These are phyloP conservation scores for Tylopilus sp. DNA, from an alignment of 1,284 basidiomycete genomes.

Conservation along the genomic window DNA sequence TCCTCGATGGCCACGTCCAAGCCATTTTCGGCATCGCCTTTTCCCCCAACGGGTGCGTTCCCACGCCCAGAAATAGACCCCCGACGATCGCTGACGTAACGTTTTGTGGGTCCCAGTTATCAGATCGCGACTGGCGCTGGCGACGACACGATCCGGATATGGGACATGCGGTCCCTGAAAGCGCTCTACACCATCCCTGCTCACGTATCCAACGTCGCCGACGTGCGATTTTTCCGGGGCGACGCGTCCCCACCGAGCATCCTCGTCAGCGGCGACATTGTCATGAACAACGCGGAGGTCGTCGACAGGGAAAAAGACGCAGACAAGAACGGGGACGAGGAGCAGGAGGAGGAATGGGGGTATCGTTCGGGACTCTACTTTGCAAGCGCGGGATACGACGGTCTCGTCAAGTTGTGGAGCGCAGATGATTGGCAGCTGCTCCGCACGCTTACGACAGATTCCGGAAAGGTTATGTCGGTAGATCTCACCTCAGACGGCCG, in stretches of 20 bases:
- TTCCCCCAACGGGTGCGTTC: slow-evolving; percentile 85
- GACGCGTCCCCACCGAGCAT: slow-evolving; percentile 38
- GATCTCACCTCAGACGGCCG: slow-evolving; percentile 84
- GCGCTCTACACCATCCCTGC: slow-evolving; percentile 96
- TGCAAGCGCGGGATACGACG: slow-evolving; percentile 93
- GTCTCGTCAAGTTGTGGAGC: slow-evolving; percentile 93
- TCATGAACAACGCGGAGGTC: slow-evolving; percentile 34
- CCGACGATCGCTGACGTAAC: slow-evolving; percentile 18
- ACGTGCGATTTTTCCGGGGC: slow-evolving; percentile 88
- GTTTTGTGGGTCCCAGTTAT: slow-evolving; percentile 53
- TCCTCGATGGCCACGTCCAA: slow-evolving; percentile 95
- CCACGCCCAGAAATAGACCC: slow-evolving; percentile 5
- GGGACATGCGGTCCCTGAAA: slow-evolving; percentile 93
- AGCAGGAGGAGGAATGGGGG: slow-evolving; percentile 54
- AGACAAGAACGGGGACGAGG: slow-evolving; percentile 33
- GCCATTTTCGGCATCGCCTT: slow-evolving; percentile 91
- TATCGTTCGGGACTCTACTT: slow-evolving; percentile 89
- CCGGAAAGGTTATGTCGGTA: slow-evolving; percentile 97
- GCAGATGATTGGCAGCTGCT: slow-evolving; percentile 98
- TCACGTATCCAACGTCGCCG: slow-evolving; percentile 91
- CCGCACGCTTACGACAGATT: slow-evolving; percentile 85
- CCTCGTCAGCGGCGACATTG: slow-evolving; percentile 33
- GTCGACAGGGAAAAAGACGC: slow-evolving; percentile 19
- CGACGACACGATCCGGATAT: slow-evolving; percentile 97
- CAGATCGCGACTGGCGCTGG: slow-evolving; percentile 96